phyloP scores from a whole-genome alignment of 1,284 basidiomycete species.

The Tilletia indica region DNA sequence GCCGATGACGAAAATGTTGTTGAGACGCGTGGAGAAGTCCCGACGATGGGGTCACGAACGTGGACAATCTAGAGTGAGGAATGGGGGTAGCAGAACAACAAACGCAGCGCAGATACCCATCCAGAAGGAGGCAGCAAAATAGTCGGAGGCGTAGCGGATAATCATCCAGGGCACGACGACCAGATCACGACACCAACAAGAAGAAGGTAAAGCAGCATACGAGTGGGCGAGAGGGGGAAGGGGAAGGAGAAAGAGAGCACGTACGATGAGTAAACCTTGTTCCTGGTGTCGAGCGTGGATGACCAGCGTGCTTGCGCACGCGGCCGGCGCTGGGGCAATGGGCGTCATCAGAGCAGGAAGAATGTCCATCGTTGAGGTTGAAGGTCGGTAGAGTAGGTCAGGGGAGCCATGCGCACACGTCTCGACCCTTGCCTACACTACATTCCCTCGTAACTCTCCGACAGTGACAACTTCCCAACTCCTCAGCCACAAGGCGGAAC shows the following conservation, averaged over 20 bases:
- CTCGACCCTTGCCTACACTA: too few relatives aligned
- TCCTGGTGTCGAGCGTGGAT: constrained; percentile 18
- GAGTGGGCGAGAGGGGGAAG: not conserved
- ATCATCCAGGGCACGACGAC: too few relatives aligned
- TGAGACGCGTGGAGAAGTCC: constrained; percentile 70
- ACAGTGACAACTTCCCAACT: not conserved
- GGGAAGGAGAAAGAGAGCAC: not conserved
- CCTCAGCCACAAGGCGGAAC: constrained; percentile 19
- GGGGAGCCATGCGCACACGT: too few relatives aligned
- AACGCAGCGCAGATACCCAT: constrained; percentile 5
- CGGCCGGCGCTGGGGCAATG: constrained; percentile 20
- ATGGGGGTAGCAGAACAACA: not conserved
- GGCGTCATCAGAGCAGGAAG: not conserved
- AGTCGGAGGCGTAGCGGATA: too few relatives aligned
- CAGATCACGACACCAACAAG: not conserved
- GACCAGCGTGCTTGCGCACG: constrained; percentile 13
- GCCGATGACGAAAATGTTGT: constrained; percentile 97
- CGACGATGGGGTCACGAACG: constrained; percentile 90
- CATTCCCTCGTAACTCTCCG: not conserved
- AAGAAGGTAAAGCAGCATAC: not conserved
- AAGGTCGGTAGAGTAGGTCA: not conserved
- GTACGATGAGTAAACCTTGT: constrained; percentile 21
- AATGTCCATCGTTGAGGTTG: not conserved
- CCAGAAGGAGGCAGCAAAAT: too few relatives aligned
- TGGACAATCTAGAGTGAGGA: constrained; percentile 60